A percentile compares a stretch with the other conserved stretches of the same genome.
Evolutionary conservation across 768 basidiomycete species (phyloP).

Genomic region (Panellus pusillus): DNA sequence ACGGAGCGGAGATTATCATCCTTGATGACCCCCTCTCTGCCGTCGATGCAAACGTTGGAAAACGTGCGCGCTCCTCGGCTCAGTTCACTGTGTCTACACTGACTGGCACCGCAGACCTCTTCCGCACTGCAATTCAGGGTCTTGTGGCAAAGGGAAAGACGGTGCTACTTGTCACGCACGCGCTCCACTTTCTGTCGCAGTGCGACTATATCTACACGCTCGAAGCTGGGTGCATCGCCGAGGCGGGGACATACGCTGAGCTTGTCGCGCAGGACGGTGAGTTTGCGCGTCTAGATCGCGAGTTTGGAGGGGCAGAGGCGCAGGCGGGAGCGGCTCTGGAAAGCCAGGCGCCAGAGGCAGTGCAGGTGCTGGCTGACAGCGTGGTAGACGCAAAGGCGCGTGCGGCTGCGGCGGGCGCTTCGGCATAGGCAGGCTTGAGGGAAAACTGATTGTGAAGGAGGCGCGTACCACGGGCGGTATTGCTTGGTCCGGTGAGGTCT

Average conservation of each 20-base stretch:
- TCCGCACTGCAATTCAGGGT: constrained; percentile 58
- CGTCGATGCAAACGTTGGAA: no score
- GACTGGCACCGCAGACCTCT: no score
- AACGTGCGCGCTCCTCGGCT: no score
- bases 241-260: constrained; percentile 59
- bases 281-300: constrained; percentile 55
- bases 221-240: constrained; percentile 70
- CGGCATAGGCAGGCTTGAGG: not conserved
- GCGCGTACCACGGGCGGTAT: constrained; percentile 61
- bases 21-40: constrained; percentile 69
- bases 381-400: constrained; percentile 22
- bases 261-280: constrained; percentile 49
- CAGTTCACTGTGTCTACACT: no score
- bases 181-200: no score
- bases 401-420: no score
- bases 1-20: constrained; percentile 58
- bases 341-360: constrained; percentile 21
- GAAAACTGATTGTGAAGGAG: constrained; percentile 26
- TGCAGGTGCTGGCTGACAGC: no score
- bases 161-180: constrained; percentile 75
- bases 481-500: constrained; percentile 42
- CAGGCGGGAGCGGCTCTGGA: constrained; percentile 35
- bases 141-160: constrained; percentile 62
- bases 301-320: constrained; percentile 47
- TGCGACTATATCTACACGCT: constrained; percentile 84